Evolutionary conservation across 371 early-diverging fungal genomes (phyloP), one percentile per base, ranked within the genome.

Genomic region (Fennellomyces sp.): DNA sequence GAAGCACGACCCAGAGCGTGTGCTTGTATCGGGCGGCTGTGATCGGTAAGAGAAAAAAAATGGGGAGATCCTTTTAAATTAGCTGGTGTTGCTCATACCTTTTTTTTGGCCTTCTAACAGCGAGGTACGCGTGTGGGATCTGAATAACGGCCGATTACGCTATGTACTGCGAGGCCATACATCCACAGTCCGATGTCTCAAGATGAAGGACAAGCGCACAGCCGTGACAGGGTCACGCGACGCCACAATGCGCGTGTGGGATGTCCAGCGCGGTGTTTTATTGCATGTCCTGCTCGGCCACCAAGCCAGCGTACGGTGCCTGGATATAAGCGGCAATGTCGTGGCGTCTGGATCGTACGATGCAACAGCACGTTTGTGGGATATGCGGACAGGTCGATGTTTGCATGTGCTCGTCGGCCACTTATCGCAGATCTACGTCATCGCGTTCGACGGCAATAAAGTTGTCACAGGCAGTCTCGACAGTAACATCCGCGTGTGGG

Each of bases 341-440:
- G 80, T 96, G 3, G 91, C 96, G 2, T 88, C 89, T 35, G 97
- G 97, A 26, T 91, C 92, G 2, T 98, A 97, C 67, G 99, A 97
- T 70, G 82, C 82, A 25, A 90, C 92, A 3, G 94, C 94, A 3
- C 84, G 94, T 8, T 84, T 94, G 7, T 98, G 99, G 99, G 85
- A 90, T 61, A 70, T 90, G 10, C 52, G 66, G 12, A 92, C 93
- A 1, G 94, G 94, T 0, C 71, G 81, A 27, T 84, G 86, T 41
- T 67, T 90, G 31, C 83, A 87, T 69, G 78, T 80, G 11, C 73
- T 95, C 7, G 84, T 86, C 48, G 92, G 91, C 1, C 89, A 89
- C 56, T 79, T 75, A 62, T 78, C 80, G 30, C 83, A 87, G 52
- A 84, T 89, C 6, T 89, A 89, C 57, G 79, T 87, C 10, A 83